Base-by-base conservation (phyloP, 768 basidiomycete genomes). In the Tremella yokohamensis region DNA sequence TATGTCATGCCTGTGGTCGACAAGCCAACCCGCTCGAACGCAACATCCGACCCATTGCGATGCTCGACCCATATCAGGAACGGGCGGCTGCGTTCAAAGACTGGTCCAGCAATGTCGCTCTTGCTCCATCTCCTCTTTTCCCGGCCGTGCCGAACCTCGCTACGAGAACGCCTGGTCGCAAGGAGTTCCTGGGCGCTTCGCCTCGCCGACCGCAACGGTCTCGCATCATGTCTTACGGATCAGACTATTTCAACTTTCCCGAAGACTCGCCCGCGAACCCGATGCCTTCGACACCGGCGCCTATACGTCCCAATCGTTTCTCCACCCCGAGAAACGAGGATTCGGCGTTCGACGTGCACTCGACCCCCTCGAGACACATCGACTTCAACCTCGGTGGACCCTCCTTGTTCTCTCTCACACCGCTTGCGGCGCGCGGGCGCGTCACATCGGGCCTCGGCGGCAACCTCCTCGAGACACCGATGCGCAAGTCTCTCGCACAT, bases 331-430 rank as follows among this genome's bases (percentile, higher is more conserved):
- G 66, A 15, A 62, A 67, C 22, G 71, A 73, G n/a, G 68, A 73
- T 40, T 49, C 54, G 9, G 65, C 68, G 1, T 73, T 73, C 47
- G 71, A 73, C 47, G 71, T 73, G 19, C 68, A 66, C 3, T 69
- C 68, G 12, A 73, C 71, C 7, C 71, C 71, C 13, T 70, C 68
- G 16, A 53, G 71, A 38, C 71, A 73, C 56, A 51, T 73, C 44
- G 71, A 73, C 49, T 70, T 70, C 61, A 73, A 65, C 56, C 68
- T 70, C 60, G 71, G 66, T 47, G 59, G 62, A 53, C 68, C 68
- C 3, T 68, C 64, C 13, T 48, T 73, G 38, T 73, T 73, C 63
- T 68, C 71, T 2, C 54, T 72, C 4, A 73, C 71, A 16, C 71
- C 71, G 1, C 55, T 68, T 22, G 66, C 64, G 12, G 68, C 63